A percentile compares a stretch with the other conserved stretches of the same genome.
Evolutionary conservation across 164 flowering plant species (phyloP).

Genomic region (Tetracentron sinense): DNA sequence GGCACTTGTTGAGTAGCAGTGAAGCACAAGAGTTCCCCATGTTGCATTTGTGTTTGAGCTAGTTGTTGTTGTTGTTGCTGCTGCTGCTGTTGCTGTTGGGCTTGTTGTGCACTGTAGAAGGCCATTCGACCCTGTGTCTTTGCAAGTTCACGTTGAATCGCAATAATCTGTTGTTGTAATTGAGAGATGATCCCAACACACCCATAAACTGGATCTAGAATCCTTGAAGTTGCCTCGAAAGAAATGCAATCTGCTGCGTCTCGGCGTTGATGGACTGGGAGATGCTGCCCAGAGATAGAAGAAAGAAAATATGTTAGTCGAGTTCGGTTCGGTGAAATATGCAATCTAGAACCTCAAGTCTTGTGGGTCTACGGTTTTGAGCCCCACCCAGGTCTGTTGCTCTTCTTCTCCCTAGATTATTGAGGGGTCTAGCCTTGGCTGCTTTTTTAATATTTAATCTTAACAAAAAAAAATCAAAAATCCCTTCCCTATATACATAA

Average conservation of each 20-base stretch:
- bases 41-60: background rate
- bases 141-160: constrained; percentile 17
- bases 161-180: constrained; percentile 28
- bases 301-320: no score
- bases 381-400: no score
- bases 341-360: no score
- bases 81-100: constrained; percentile 14
- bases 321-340: no score
- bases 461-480: no score
- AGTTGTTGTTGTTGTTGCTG: constrained; percentile 11
- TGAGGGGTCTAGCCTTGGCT: no score
- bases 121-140: constrained; percentile 21
- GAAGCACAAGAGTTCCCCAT: background rate
- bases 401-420: no score
- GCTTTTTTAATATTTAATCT: no score
- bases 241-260: constrained; percentile 33
- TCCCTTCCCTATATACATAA: no score
- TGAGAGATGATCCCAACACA: constrained; percentile 25
- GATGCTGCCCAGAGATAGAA: constrained; percentile 19
- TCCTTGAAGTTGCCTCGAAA: constrained; percentile 23
- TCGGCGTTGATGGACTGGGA: constrained; percentile 23
- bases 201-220: constrained; percentile 36
- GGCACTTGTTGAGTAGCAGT: no score
- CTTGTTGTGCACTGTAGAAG: constrained; percentile 12
- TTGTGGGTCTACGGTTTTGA: no score